phyloP scores from a whole-genome alignment of 2,329 filamentous ascomycete genomes.

The Ophiostoma sp. region DNA sequence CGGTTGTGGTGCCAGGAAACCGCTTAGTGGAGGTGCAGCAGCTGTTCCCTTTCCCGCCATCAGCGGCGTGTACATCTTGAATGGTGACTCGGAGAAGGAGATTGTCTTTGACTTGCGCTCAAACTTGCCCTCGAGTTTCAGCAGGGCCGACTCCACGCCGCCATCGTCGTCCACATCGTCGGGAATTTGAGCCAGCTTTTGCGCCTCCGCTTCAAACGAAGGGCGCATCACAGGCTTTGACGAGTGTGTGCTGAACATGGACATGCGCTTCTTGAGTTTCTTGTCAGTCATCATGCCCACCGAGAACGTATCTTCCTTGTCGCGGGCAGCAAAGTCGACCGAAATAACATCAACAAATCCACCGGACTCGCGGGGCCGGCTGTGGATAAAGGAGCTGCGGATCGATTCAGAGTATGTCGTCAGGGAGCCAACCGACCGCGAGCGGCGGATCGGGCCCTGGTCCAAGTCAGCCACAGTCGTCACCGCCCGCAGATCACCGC shows the following conservation, averaged over 20 bases:
- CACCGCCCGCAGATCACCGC: constrained; percentile 71
- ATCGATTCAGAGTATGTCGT: constrained; percentile 62
- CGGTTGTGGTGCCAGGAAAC: neutral
- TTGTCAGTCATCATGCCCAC: constrained; percentile 59
- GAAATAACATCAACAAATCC: constrained; percentile 45
- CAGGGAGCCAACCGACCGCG: constrained; percentile 60
- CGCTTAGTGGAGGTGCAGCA: constrained; percentile 16
- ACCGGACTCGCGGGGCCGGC: constrained; percentile 42
- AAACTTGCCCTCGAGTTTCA: constrained; percentile 89
- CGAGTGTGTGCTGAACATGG: constrained; percentile 62
- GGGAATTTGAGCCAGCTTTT: constrained; percentile 82
- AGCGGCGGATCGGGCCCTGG: constrained; percentile 49
- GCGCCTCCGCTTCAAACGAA: constrained; percentile 86
- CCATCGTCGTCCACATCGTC: constrained; percentile 78
- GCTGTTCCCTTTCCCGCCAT: neutral
- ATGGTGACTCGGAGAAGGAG: constrained; percentile 36
- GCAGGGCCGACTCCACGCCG: constrained; percentile 85
- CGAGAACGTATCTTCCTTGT: constrained; percentile 53
- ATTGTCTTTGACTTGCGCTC: constrained; percentile 53
- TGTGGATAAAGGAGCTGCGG: constrained; percentile 56
- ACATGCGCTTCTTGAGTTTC: constrained; percentile 48
- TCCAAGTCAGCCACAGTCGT: constrained; percentile 65
- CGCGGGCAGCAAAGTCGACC: constrained; percentile 41
- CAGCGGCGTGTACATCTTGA: neutral
- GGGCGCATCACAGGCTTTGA: constrained; percentile 64